Conservation (phyloP, 169 alveolate genomes). For the Ophryocystis elektroscirrha region DNA sequence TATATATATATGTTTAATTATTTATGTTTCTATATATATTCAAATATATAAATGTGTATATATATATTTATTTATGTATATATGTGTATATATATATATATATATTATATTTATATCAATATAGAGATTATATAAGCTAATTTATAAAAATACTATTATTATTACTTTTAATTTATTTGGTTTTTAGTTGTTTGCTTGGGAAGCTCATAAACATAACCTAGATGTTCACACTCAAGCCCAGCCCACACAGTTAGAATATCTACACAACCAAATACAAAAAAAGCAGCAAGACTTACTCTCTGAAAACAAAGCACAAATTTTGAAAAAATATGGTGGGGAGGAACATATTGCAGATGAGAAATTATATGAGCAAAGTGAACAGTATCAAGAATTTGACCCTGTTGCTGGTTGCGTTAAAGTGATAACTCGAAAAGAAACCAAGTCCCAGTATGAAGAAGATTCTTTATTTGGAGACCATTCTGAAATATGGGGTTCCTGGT, state of each 20-base stretch:
- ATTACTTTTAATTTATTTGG: neutral
- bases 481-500: slow-evolving; percentile 51
- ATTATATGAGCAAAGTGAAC: neutral
- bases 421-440: too few species aligned
- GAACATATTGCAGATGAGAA: neutral
- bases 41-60: neutral
- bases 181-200: slow-evolving; percentile 52
- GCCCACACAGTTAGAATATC: slow-evolving; percentile 46
- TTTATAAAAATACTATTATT: neutral
- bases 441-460: slow-evolving; percentile 40
- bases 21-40: neutral
- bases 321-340: neutral
- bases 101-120: neutral
- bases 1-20: too few species aligned
- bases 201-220: slow-evolving; percentile 48
- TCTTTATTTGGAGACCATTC: slow-evolving; percentile 38
- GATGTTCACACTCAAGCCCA: slow-evolving; percentile 47
- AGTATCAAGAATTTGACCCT: too few species aligned
- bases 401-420: too few species aligned
- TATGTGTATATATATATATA: neutral
- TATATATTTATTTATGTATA: neutral
- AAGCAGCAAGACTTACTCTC: slow-evolving; percentile 30
- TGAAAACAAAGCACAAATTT: neutral
- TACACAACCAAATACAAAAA: slow-evolving; percentile 30
- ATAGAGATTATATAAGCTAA: neutral